Conservation (phyloP, 495 filamentous ascomycete genomes). For the Lentithecium fluviatile region DNA sequence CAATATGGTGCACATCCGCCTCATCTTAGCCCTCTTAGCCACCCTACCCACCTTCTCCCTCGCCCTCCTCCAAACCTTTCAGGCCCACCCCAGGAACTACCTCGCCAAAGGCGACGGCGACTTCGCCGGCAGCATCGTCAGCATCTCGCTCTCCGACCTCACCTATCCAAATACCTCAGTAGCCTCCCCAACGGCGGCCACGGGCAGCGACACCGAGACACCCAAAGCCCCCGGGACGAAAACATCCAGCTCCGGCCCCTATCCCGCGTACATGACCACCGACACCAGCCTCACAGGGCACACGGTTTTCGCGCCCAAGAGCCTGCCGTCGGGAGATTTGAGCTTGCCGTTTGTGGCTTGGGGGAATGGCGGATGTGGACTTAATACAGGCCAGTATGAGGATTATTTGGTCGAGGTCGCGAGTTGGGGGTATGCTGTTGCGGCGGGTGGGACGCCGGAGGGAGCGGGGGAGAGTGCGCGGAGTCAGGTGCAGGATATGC, state of each 20-base stretch:
- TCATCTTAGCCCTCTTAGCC: background rate
- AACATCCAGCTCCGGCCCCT: conserved; percentile 23
- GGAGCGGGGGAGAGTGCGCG: background rate
- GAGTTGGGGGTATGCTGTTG: conserved; percentile 22
- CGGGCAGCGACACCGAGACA: conserved; percentile 3
- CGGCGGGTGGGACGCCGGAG: conserved; percentile 20
- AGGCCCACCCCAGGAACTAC: conserved; percentile 10
- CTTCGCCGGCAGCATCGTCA: conserved; percentile 24
- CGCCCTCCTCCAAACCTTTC: conserved; percentile 7
- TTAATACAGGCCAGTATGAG: conserved; percentile 2
- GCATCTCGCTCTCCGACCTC: conserved; percentile 20
- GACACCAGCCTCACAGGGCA: conserved; percentile 15
- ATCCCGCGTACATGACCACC: conserved; percentile 21
- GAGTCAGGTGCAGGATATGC: conserved; percentile 23
- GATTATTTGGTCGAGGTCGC: conserved; percentile 25
- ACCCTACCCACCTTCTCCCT: background rate
- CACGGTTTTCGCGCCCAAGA: conserved; percentile 21
- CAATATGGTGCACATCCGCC: background rate
- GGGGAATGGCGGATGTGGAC: conserved; percentile 25
- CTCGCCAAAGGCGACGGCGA: conserved; percentile 16
- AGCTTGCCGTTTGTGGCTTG: conserved; percentile 25
- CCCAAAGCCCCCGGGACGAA: conserved; percentile 2
- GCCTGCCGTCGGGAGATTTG: conserved; percentile 10
- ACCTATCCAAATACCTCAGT: conserved; percentile 21
- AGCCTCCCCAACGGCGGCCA: too few relatives aligned